These are phyloP conservation scores for Microdochium nivale DNA, from an alignment of 2,329 filamentous ascomycete species.

Conservation along the genomic window DNA sequence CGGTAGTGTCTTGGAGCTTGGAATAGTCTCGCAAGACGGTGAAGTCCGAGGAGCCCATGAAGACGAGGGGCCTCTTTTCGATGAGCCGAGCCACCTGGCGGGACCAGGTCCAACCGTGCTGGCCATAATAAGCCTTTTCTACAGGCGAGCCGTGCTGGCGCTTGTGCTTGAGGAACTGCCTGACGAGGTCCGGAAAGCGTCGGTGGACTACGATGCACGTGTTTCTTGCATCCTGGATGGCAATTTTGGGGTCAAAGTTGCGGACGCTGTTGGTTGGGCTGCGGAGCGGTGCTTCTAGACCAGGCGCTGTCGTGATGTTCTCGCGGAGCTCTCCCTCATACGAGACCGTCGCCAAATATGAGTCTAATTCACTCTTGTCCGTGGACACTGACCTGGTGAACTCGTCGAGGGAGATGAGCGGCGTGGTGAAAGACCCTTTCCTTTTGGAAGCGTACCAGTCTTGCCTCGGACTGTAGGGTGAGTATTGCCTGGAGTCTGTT, in stretches of 20 bases:
- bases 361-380: neutral
- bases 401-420: neutral
- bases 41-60: constrained; percentile 10
- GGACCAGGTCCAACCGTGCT: constrained; percentile 11
- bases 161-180: constrained; percentile 17
- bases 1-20: neutral
- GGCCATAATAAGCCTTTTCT: constrained; percentile 12
- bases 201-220: constrained; percentile 18
- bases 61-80: constrained; percentile 14
- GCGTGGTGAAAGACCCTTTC: neutral
- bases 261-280: constrained; percentile 12
- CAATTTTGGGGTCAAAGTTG: constrained; percentile 9
- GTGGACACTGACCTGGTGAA: neutral
- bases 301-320: neutral
- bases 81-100: constrained; percentile 15
- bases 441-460: neutral
- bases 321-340: neutral
- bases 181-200: constrained; percentile 14
- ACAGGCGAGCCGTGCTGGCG: constrained; percentile 10
- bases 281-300: neutral
- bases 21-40: constrained; percentile 13
- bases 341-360: neutral
- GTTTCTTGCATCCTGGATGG: constrained; percentile 11
- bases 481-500: neutral
- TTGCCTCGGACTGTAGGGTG: neutral